phyloP scores from a whole-genome alignment of 495 filamentous ascomycete genomes.

The Aspergillus steynii region DNA sequence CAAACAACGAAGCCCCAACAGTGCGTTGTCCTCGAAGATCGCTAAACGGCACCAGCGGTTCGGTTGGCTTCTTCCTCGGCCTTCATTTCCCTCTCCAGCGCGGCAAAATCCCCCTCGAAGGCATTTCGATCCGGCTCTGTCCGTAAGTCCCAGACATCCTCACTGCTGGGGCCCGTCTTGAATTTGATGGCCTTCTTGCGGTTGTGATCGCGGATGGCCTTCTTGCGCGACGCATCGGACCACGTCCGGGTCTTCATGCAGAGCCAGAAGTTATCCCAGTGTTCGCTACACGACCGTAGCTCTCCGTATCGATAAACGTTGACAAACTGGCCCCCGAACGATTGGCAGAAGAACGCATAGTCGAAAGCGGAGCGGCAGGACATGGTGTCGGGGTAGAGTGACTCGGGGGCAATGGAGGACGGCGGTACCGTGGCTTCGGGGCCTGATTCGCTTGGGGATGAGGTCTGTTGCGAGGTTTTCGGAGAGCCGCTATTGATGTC shows the following conservation, averaged over 20 bases:
- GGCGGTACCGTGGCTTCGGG: slow-evolving; percentile 21
- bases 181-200: slow-evolving; percentile 73
- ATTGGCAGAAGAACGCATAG: slow-evolving; percentile 92
- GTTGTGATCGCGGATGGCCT: slow-evolving; percentile 69
- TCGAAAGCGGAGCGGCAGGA: slow-evolving; percentile 92
- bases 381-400: slow-evolving; percentile 75
- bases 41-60: slow-evolving; percentile 1
- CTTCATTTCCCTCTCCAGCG: slow-evolving; percentile 53
- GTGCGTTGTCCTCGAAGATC: background rate
- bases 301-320: slow-evolving; percentile 83
- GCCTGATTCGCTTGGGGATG: slow-evolving; percentile 18
- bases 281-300: slow-evolving; percentile 70
- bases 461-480: slow-evolving; percentile 19
- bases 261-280: slow-evolving; percentile 91
- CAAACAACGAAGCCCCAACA: background rate
- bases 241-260: slow-evolving; percentile 77
- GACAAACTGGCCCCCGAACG: slow-evolving; percentile 83
- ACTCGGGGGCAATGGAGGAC: slow-evolving; percentile 54
- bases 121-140: slow-evolving; percentile 47
- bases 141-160: slow-evolving; percentile 87
- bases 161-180: slow-evolving; percentile 72
- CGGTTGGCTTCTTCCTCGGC: slow-evolving; percentile 38
- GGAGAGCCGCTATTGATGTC: slow-evolving; percentile 20
- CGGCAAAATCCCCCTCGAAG: slow-evolving; percentile 62
- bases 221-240: slow-evolving; percentile 48